Base-by-base conservation (phyloP, 1,139 yeast genomes). In the Nakaseomyces bracarensis region DNA sequence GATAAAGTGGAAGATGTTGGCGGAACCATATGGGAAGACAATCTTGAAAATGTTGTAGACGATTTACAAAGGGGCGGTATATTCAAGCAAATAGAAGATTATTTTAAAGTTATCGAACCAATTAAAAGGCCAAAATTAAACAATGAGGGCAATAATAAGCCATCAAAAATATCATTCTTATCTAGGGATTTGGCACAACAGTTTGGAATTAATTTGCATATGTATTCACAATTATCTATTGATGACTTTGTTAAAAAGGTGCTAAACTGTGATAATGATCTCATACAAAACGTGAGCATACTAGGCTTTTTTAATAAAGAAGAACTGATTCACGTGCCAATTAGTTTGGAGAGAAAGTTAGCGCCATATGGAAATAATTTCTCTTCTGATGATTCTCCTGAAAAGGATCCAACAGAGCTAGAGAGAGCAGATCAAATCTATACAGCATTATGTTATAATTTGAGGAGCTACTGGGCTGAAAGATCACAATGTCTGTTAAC, bases 171-270 rank as follows among this genome's bases (percentile, higher is more conserved):
- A 1, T 67, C 84, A 0, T 78, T 81, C 48, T 69, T 91, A 46
- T 75, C 94, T 2, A 67, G 95, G 45, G 96, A 89, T 53, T 64
- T 87, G 47, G 84, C 94, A 1, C 91, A 82, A 58, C 95, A 85
- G 54, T 86, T 91, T 67, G 97, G 95, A 34, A 91, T 91, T 57
- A 87, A 89, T 54, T 67, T 91, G 45, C 97, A 91, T 58, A 75
- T 82, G 72, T 85, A 79, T 65, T 74, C 86, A 3, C 69, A 68
- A 47, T 55, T 75, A 42, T 57, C 77, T 1, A 94, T 81, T 14
- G 77, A 72, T 7, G 81, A 74, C 25, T 70, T 91, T 38, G 77
- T 86, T 2, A 40, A 50, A 10, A 82, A 79, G 57, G 78, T 91
- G 1, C 66, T 91, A 39, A 69, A 67, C 20, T 91, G 98, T 63